These are phyloP conservation scores for Bipolaris zeicola DNA, from an alignment of 2,329 filamentous ascomycete species.

Conservation along the genomic window DNA sequence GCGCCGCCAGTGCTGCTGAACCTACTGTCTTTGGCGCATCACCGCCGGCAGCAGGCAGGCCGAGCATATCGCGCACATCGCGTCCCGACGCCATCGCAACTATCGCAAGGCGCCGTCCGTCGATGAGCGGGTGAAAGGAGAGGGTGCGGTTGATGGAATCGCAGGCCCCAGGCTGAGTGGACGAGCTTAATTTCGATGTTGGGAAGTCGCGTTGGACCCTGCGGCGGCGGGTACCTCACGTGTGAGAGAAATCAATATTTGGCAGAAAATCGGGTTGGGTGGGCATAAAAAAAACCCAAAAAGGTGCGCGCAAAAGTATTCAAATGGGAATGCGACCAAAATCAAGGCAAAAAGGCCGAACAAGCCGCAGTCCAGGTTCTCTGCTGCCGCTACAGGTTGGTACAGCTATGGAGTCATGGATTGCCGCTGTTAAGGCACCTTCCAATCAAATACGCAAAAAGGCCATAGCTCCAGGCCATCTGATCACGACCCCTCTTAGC, in stretches of 20 bases:
- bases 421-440: conserved; percentile 20
- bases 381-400: conserved; percentile 15
- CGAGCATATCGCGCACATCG: conserved; percentile 87
- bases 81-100: conserved; percentile 46
- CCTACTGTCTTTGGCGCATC: conserved; percentile 48
- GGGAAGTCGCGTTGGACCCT: conserved; percentile 19
- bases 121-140: conserved; percentile 23
- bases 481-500: conserved; percentile 11
- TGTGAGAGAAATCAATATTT: conserved; percentile 9
- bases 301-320: conserved; percentile 10
- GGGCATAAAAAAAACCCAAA: not conserved
- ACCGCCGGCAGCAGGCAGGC: conserved; percentile 65
- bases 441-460: conserved; percentile 18
- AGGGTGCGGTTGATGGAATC: conserved; percentile 34
- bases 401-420: conserved; percentile 20
- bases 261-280: conserved; percentile 10
- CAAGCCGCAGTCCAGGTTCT: conserved; percentile 7
- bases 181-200: conserved; percentile 23
- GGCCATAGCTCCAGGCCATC: conserved; percentile 16
- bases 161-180: conserved; percentile 30
- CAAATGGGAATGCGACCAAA: not conserved
- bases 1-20: conserved; percentile 16
- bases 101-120: conserved; percentile 24
- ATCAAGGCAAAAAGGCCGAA: not conserved
- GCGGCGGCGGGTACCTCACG: conserved; percentile 18